Evolutionary conservation across 371 early-diverging fungal species (phyloP), one percentile per base, ranked within the genome.

Genomic region (Circinella umbellata): DNA sequence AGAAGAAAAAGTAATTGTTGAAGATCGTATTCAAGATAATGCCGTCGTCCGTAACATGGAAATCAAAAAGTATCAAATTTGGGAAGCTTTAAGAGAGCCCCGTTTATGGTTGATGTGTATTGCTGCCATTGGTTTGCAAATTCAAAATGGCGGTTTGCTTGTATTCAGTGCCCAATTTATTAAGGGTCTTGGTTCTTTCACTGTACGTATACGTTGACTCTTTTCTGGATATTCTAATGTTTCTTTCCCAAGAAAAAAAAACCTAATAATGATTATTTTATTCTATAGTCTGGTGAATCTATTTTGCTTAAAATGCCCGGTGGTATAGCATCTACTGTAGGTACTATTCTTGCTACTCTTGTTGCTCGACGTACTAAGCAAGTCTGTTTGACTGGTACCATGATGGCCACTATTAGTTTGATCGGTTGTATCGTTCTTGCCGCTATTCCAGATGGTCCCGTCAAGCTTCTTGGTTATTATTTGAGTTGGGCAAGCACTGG

Each of bases 61-160:
- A 36, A 68, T 80, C 54, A 77, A 77, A 14, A 60, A 35, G 38
- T 38, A 59, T 6, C 83, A 83, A 27, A 61, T 74, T 3, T 63
- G 61, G 63, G 83, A 83, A 64, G 76, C 78, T 0, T 4, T 83
- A 1, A 66, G 60, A 36, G 84, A 83, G 37, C 75, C 79, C 15
- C 76, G 81, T 5, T 68, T 72, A 11, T 83, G 65, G 18, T 63
- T 78, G 6, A 34, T 80, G 9, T 66, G 61, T 5, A 18, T 77
- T 15, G 71, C 74, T 4, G 57, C 69, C 18, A 36, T 76, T 10
- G 51, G 70, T 10, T 70, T 71, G 7, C 69, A 69, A 17, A 63
- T 81, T 37, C 75, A 75, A 46, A 78, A 76, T 61, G 79, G 81
- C 46, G 84, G 77, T 42, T 27, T 81, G 38, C 53, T 78, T 3